Percentiles rank a stretch among this genome's conserved stretches.
Conservation (phyloP, 345 rosid genomes). For the Salix brachista region DNA sequence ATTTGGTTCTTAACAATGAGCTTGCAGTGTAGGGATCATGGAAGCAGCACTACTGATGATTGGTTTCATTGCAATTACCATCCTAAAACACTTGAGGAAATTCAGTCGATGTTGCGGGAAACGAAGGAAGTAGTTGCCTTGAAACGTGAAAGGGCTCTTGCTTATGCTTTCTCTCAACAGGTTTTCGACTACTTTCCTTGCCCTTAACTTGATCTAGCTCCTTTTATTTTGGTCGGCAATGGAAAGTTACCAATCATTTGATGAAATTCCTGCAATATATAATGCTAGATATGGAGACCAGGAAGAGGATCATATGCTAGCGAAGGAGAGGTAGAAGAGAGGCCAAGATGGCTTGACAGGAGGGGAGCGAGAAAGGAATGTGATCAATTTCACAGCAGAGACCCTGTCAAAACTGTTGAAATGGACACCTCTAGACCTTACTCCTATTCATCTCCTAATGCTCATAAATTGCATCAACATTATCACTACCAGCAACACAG, state of each 20-base stretch:
- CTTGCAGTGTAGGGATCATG: conserved; percentile 15
- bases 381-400: not conserved
- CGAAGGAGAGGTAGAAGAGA: conserved; percentile 44
- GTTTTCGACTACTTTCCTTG: not conserved
- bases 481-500: conserved; percentile 13
- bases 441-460: not conserved
- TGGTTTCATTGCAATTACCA: conserved; percentile 2
- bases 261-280: not conserved
- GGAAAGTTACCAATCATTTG: not conserved
- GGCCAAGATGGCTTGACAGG: conserved; percentile 31
- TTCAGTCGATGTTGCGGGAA: conserved; percentile 28
- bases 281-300: conserved; percentile 53
- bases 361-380: conserved; percentile 27
- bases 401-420: conserved; percentile 15
- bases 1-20: not conserved
- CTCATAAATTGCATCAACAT: not conserved
- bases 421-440: conserved; percentile 17
- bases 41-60: not conserved
- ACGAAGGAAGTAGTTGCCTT: conserved; percentile 1
- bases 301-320: conserved; percentile 39
- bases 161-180: conserved; percentile 35
- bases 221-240: not conserved
- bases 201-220: not conserved
- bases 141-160: conserved; percentile 13
- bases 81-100: conserved; percentile 34